Evolutionary conservation across 202 grass and related monocot species (phyloP).

Genomic region (Dendrocalamus latiflorus): DNA sequence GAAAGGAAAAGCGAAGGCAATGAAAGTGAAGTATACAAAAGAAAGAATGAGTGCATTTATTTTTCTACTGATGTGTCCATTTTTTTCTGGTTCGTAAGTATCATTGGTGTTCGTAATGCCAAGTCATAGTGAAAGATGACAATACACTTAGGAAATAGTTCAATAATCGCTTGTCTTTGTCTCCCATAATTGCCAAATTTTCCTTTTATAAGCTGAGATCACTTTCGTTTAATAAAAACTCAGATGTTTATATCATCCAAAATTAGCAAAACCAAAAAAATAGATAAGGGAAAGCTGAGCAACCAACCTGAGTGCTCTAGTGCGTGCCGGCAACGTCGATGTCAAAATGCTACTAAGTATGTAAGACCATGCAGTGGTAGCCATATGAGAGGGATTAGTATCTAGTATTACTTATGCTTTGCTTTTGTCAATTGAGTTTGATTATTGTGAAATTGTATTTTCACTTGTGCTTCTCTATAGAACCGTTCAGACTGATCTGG

Average conservation of each 20-base stretch:
- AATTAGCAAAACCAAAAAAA: too few species aligned
- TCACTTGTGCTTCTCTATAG: too few species aligned
- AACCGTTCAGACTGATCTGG: too few species aligned
- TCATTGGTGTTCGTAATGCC: neutral
- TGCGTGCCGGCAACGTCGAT: neutral
- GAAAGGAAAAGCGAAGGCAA: neutral
- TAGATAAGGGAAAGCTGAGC: neutral
- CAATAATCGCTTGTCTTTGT: neutral
- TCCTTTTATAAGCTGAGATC: constrained; percentile 10
- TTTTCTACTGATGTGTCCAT: neutral
- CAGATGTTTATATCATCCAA: neutral
- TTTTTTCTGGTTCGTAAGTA: neutral
- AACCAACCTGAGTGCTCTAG: neutral
- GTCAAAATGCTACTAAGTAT: neutral
- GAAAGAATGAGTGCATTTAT: neutral
- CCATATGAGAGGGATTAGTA: too few species aligned
- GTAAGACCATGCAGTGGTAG: too few species aligned
- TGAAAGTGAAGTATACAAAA: neutral
- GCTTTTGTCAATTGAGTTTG: too few species aligned
- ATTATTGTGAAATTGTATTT: too few species aligned
- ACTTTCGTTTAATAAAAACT: neutral
- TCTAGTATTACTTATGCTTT: too few species aligned
- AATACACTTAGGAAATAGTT: neutral
- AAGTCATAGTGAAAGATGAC: neutral
- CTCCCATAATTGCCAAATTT: neutral